These are phyloP conservation scores for Pichia sp. DNA, from an alignment of 1,139 yeast genomes.

Conservation along the genomic window DNA sequence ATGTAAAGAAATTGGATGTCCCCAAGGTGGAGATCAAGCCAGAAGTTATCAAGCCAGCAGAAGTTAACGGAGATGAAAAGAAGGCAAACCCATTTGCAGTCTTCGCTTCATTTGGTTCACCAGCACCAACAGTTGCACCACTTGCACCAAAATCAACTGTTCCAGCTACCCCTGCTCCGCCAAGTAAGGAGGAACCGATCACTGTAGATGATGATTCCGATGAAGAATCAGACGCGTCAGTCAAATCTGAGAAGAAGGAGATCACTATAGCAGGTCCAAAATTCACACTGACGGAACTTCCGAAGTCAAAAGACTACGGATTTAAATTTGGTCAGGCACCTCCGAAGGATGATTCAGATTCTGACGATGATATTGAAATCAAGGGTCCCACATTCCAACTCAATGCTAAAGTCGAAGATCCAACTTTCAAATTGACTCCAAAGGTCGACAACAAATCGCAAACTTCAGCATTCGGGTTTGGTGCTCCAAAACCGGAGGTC, in stretches of 20 bases:
- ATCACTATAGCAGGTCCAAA: slow-evolving; percentile 59
- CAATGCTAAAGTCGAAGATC: slow-evolving; percentile 28
- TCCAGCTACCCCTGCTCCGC: background rate
- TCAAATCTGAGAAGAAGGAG: slow-evolving; percentile 31
- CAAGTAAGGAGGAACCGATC: no score
- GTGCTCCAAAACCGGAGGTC: no score
- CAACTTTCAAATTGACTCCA: slow-evolving; percentile 20
- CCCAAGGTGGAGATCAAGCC: slow-evolving; percentile 22
- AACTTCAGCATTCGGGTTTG: slow-evolving; percentile 2
- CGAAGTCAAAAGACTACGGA: slow-evolving; percentile 50
- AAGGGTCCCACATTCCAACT: slow-evolving; percentile 63
- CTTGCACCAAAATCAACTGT: slow-evolving; percentile 2
- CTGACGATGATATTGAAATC: slow-evolving; percentile 50
- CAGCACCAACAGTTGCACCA: slow-evolving; percentile 11
- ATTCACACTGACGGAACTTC: slow-evolving; percentile 43
- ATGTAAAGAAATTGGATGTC: slow-evolving; percentile 18
- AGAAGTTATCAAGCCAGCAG: slow-evolving; percentile 4
- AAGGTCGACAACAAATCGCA: slow-evolving; percentile 3
- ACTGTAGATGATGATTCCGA: slow-evolving; percentile 29
- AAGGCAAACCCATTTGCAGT: slow-evolving; percentile 14
- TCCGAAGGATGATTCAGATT: slow-evolving; percentile 39
- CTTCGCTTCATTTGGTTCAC: slow-evolving; percentile 10
- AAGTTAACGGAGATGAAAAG: slow-evolving; percentile 2
- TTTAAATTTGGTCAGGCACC: slow-evolving; percentile 51
- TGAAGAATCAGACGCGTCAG: no score